Conservation (phyloP, 306 rosid species). For the Ziziphus jujuba region DNA sequence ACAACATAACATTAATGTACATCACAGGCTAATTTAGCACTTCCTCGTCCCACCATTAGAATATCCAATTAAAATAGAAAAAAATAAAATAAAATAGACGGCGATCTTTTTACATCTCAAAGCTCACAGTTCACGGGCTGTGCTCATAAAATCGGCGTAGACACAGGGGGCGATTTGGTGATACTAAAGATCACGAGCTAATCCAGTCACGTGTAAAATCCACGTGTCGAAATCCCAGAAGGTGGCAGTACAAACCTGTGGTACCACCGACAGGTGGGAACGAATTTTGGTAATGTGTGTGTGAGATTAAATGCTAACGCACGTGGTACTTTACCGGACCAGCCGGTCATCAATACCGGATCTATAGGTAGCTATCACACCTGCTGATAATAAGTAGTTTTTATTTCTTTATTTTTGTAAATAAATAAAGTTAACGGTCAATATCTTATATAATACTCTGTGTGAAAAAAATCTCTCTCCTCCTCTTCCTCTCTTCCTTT, state of each 20-base stretch:
- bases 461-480: neutral
- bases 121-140: too few relatives aligned
- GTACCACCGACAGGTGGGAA: conserved; percentile 36
- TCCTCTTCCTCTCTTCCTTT: conserved; percentile 5
- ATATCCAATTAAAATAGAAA: too few relatives aligned
- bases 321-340: conserved; percentile 64
- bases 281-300: neutral
- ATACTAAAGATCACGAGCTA: neutral
- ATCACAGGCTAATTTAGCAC: too few relatives aligned
- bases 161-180: too few relatives aligned
- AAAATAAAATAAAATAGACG: too few relatives aligned
- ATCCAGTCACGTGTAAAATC: conserved; percentile 27
- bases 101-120: too few relatives aligned
- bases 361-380: conserved; percentile 32
- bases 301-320: conserved; percentile 25
- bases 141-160: neutral
- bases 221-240: conserved; percentile 39
- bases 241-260: conserved; percentile 13
- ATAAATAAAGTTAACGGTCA: conserved; percentile 31
- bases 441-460: conserved; percentile 33
- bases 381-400: conserved; percentile 15
- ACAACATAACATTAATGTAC: too few relatives aligned
- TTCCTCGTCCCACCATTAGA: too few relatives aligned
- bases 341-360: conserved; percentile 42
- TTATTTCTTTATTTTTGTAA: too few relatives aligned